phyloP scores from a whole-genome alignment of 805 yeast genomes.

The Kluyveromyces siamensis region DNA sequence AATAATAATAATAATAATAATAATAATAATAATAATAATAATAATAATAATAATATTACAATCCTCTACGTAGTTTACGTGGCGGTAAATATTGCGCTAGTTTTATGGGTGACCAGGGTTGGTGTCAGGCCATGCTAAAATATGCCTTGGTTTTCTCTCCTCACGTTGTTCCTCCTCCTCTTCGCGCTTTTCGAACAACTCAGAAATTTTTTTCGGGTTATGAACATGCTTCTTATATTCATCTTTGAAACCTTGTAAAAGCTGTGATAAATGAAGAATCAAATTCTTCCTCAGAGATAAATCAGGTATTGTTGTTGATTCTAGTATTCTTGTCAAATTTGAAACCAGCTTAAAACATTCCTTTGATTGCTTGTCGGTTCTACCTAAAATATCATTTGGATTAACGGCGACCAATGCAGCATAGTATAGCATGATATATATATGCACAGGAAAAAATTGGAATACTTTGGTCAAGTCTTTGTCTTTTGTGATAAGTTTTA shows the following conservation, averaged over 20 bases:
- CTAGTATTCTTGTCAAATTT: slow-evolving; percentile 35
- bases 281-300: slow-evolving; percentile 39
- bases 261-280: slow-evolving; percentile 22
- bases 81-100: neutral
- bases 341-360: slow-evolving; percentile 36
- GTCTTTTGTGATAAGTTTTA: slow-evolving; percentile 51
- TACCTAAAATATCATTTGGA: slow-evolving; percentile 31
- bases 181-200: slow-evolving; percentile 13
- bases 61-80: too few relatives aligned
- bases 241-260: slow-evolving; percentile 10
- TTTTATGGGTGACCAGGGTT: slow-evolving; percentile 52
- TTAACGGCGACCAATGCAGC: slow-evolving; percentile 50
- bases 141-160: slow-evolving; percentile 19
- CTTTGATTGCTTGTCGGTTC: slow-evolving; percentile 21
- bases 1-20: neutral
- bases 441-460: slow-evolving; percentile 61
- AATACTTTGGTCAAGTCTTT: slow-evolving; percentile 47
- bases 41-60: neutral
- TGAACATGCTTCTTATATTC: slow-evolving; percentile 6
- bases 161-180: slow-evolving; percentile 13
- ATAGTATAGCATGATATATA: slow-evolving; percentile 61
- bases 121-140: slow-evolving; percentile 58
- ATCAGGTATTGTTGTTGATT: slow-evolving; percentile 44
- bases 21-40: neutral
- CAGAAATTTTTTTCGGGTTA: slow-evolving; percentile 11